Evolutionary conservation across 208 protist species (phyloP).

Genomic region (Acanthamoeba castellanii): DNA sequence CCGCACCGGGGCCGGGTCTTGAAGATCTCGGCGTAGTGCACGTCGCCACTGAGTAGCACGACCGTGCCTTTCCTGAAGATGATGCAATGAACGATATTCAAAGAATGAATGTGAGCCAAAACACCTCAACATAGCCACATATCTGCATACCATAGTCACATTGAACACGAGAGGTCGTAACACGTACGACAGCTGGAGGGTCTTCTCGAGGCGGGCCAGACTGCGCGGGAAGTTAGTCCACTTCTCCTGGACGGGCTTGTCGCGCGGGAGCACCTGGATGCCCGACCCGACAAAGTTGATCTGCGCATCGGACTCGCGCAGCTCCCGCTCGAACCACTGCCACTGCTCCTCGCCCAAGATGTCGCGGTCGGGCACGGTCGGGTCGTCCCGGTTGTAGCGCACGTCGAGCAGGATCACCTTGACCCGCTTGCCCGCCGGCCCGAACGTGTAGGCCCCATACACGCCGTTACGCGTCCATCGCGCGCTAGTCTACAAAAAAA

Average conservation of each 20-base stretch:
- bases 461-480: slow-evolving; percentile 24
- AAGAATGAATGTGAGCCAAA: background rate
- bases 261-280: slow-evolving; percentile 39
- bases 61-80: background rate
- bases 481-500: background rate
- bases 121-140: no score
- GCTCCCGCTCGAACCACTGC: slow-evolving; percentile 36
- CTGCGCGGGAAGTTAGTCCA: slow-evolving; percentile 55
- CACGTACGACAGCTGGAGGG: background rate
- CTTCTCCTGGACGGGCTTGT: slow-evolving; percentile 48
- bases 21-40: slow-evolving; percentile 69
- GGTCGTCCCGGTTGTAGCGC: slow-evolving; percentile 58
- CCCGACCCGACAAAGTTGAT: background rate
- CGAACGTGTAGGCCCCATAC: slow-evolving; percentile 56
- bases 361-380: background rate
- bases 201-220: background rate
- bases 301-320: slow-evolving; percentile 39
- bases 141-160: background rate
- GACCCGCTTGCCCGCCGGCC: slow-evolving; percentile 3
- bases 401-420: slow-evolving; percentile 53
- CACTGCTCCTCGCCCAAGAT: slow-evolving; percentile 54
- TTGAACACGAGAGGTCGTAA: background rate
- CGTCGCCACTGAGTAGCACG: slow-evolving; percentile 43
- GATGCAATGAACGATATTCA: background rate
- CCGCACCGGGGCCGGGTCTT: background rate